These are phyloP conservation scores for Metarhizium guizhouense DNA, from an alignment of 2,329 filamentous ascomycete species.

Conservation along the genomic window DNA sequence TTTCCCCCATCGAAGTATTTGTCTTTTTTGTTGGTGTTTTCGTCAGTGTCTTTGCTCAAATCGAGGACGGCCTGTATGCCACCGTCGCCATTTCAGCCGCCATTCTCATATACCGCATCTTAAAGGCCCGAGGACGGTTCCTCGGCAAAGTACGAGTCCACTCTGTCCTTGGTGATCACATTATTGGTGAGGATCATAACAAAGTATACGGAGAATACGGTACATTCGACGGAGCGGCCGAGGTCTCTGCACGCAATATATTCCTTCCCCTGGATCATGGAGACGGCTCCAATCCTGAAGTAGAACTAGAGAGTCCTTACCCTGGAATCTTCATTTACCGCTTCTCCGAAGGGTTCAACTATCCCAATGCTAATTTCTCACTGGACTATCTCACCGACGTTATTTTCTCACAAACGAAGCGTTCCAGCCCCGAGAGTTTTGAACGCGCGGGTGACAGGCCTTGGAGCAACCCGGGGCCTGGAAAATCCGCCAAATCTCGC, in stretches of 20 bases:
- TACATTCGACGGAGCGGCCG: slow-evolving; percentile 37
- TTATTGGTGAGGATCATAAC: slow-evolving; percentile 52
- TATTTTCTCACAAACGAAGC: slow-evolving; percentile 63
- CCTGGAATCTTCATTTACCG: slow-evolving; percentile 94
- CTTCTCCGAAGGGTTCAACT: slow-evolving; percentile 92
- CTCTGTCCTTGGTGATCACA: slow-evolving; percentile 69
- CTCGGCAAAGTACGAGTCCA: slow-evolving; percentile 61
- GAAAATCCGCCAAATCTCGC: slow-evolving; percentile 33
- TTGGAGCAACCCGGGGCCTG: slow-evolving; percentile 86
- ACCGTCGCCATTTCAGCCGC: slow-evolving; percentile 71
- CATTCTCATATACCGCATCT: slow-evolving; percentile 72
- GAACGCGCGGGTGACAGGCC: slow-evolving; percentile 66
- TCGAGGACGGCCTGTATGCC: slow-evolving; percentile 88
- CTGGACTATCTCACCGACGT: slow-evolving; percentile 67
- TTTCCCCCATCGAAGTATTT: slow-evolving; percentile 80
- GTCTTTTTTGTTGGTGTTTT: slow-evolving; percentile 93
- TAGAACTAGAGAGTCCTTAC: slow-evolving; percentile 72
- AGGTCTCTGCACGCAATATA: slow-evolving; percentile 58
- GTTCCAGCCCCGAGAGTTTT: slow-evolving; percentile 63
- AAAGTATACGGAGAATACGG: slow-evolving; percentile 44
- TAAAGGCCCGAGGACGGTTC: slow-evolving; percentile 76
- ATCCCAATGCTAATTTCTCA: slow-evolving; percentile 85
- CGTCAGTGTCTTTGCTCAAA: slow-evolving; percentile 77
- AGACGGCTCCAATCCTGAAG: slow-evolving; percentile 84
- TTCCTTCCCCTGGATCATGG: slow-evolving; percentile 80